Percentiles rank a stretch among this genome's conserved stretches.
Conservation (phyloP, 2,329 filamentous ascomycete genomes). For the Colletotrichum somersetense region DNA sequence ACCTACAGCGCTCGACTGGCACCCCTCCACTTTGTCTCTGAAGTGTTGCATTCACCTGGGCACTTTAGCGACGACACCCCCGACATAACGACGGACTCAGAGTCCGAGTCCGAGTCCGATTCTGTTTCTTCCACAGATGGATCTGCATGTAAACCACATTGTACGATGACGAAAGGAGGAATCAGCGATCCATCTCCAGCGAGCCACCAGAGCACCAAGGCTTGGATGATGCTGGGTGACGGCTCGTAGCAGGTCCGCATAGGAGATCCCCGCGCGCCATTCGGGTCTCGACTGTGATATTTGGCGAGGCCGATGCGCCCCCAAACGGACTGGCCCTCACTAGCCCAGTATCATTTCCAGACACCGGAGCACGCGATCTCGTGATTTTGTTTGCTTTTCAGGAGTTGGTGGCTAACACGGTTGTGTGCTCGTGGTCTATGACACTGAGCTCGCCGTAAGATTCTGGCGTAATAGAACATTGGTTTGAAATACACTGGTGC, state of each 20-base stretch:
- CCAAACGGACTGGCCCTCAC: constrained; percentile 55
- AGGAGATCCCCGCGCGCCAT: constrained; percentile 48
- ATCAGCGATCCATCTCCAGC: constrained; percentile 45
- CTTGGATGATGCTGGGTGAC: constrained; percentile 61
- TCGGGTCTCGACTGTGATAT: constrained; percentile 46
- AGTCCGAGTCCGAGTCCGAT: constrained; percentile 31
- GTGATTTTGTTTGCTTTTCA: background rate
- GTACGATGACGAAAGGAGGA: constrained; percentile 37
- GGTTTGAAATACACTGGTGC: background rate
- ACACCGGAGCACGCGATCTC: background rate
- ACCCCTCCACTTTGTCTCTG: constrained; percentile 57
- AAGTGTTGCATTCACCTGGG: constrained; percentile 50
- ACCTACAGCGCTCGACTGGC: constrained; percentile 42
- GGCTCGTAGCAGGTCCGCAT: constrained; percentile 61
- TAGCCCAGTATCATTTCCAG: constrained; percentile 21
- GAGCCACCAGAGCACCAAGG: constrained; percentile 46
- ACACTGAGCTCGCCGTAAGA: constrained; percentile 34
- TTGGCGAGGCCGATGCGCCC: constrained; percentile 49
- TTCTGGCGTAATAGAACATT: background rate
- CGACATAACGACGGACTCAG: constrained; percentile 49
- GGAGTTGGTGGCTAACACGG: constrained; percentile 12
- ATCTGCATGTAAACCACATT: constrained; percentile 45
- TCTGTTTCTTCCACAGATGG: constrained; percentile 47
- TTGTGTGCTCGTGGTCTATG: constrained; percentile 26
- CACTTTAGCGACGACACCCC: constrained; percentile 53